These are phyloP conservation scores for Termitomyces sp. DNA, from an alignment of 768 basidiomycete species.

Conservation along the genomic window DNA sequence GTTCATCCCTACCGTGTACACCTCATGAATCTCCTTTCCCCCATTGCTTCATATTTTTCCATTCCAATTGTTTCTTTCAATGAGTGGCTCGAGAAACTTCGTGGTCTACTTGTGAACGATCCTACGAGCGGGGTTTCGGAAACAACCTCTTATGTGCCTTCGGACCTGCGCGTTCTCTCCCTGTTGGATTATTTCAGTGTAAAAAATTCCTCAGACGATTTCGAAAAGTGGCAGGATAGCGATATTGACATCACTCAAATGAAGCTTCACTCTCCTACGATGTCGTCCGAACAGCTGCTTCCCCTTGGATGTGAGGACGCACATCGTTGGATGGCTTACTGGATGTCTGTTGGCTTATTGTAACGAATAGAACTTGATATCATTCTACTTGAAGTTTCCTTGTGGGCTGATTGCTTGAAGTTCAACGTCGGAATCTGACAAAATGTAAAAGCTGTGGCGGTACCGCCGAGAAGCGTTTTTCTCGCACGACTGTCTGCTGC, in stretches of 20 bases:
- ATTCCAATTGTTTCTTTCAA: constrained; percentile 1
- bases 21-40: not conserved
- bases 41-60: not conserved
- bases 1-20: constrained; percentile 15
- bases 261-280: not conserved
- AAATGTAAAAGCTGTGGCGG: no score
- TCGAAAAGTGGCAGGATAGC: constrained; percentile 5
- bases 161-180: constrained; percentile 4
- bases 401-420: not conserved
- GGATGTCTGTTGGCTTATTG: constrained; percentile 4
- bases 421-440: not conserved
- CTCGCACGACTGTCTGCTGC: no score
- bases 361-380: not conserved
- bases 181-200: constrained; percentile 1
- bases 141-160: not conserved
- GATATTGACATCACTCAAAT: constrained; percentile 1
- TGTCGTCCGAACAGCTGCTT: not conserved
- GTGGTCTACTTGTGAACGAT: not conserved
- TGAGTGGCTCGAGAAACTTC: not conserved
- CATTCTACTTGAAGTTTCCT: not conserved
- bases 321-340: constrained; percentile 10
- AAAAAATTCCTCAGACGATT: not conserved
- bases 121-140: not conserved
- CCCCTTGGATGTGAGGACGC: constrained; percentile 5
- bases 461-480: no score